phyloP scores from a whole-genome alignment of 2,329 filamentous ascomycete species.

The Exophiala alcalophila region DNA sequence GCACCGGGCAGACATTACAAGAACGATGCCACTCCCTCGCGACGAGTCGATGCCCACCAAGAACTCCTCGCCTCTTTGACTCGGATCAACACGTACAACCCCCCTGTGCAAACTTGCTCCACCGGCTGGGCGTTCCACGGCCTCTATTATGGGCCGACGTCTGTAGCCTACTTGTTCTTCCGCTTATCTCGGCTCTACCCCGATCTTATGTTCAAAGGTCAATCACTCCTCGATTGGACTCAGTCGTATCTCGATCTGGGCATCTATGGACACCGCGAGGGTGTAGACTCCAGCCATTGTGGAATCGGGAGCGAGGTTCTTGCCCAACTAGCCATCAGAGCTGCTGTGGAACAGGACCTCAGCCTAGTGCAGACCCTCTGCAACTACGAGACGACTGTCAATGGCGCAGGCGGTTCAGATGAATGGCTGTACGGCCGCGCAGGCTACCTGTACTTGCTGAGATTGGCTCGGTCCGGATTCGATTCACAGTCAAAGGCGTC shows the following conservation, averaged over 20 bases:
- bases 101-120: constrained; percentile 29
- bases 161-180: constrained; percentile 56
- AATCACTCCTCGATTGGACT: constrained; percentile 48
- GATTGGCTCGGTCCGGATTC: constrained; percentile 60
- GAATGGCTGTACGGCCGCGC: constrained; percentile 67
- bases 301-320: constrained; percentile 53
- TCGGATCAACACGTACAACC: constrained; percentile 30
- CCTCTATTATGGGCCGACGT: constrained; percentile 54
- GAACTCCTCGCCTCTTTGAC: constrained; percentile 26
- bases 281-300: constrained; percentile 45
- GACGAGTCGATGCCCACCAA: constrained; percentile 13
- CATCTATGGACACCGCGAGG: constrained; percentile 3
- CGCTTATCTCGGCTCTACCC: constrained; percentile 47
- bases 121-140: constrained; percentile 39
- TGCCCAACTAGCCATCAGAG: constrained; percentile 47
- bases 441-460: constrained; percentile 65
- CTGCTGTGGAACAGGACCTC: constrained; percentile 43
- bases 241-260: constrained; percentile 41
- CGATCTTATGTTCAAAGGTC: constrained; percentile 43
- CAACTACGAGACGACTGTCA: constrained; percentile 15
- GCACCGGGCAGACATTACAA: constrained; percentile 10
- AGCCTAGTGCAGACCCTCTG: constrained; percentile 41
- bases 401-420: constrained; percentile 48
- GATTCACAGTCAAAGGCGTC: constrained; percentile 48
- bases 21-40: constrained; percentile 10